Evolutionary conservation across 83 land plant genomes (phyloP).

Genomic region (Larix sibirica): DNA sequence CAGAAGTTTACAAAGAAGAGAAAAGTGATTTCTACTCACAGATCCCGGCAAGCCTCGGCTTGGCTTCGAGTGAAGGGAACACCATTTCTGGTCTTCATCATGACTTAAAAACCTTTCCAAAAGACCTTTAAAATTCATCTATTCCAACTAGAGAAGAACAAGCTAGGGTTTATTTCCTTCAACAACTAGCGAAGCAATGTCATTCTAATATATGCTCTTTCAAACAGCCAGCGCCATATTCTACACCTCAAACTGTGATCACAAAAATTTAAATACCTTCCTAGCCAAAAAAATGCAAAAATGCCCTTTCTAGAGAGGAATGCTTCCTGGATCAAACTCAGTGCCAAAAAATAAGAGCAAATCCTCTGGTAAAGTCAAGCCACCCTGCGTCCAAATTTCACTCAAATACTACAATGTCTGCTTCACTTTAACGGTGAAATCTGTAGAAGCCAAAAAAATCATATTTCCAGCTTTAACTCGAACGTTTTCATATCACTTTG

Average conservation of each 20-base stretch:
- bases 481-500: too few species aligned
- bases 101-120: neutral
- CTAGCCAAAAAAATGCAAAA: too few species aligned
- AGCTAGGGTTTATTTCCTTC: neutral
- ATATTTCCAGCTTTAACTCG: too few species aligned
- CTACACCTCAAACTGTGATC: neutral
- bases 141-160: neutral
- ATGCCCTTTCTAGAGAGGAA: too few species aligned
- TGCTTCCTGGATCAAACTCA: neutral
- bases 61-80: neutral
- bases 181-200: neutral
- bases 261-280: neutral
- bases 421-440: neutral
- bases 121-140: neutral
- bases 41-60: neutral
- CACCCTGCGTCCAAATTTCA: neutral
- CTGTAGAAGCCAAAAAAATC: too few species aligned
- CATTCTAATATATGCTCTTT: neutral
- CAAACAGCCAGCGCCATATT: neutral
- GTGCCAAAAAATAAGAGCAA: neutral
- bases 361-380: neutral
- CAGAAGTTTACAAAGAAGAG: neutral
- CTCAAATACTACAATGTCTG: neutral
- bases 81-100: neutral
- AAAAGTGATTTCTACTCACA: too few species aligned